A percentile compares a stretch with the other conserved stretches of the same genome.
These are phyloP conservation scores for Agrocybe chaxingu DNA, from an alignment of 768 basidiomycete species.

Conservation along the genomic window DNA sequence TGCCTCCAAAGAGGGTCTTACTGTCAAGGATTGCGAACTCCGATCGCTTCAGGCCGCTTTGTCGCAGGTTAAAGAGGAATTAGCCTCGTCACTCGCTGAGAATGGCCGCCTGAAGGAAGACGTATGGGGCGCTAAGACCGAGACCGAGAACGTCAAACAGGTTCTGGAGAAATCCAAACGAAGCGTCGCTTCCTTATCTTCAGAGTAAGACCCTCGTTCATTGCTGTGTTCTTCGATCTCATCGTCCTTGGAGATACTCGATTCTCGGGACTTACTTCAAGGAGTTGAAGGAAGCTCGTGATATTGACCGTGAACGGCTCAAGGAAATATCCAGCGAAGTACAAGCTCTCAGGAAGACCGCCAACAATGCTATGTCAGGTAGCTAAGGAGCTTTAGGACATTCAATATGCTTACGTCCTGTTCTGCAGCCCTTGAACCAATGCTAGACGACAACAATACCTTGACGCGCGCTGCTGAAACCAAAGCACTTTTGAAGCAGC, in stretches of 20 bases:
- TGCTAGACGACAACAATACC: constrained; percentile 21
- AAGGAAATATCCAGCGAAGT: constrained; percentile 10
- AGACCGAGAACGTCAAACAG: no score
- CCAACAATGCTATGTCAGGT: constrained; percentile 13
- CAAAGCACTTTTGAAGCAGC: constrained; percentile 18
- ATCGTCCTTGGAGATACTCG: constrained; percentile 6
- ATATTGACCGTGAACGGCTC: constrained; percentile 6
- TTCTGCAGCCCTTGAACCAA: constrained; percentile 15
- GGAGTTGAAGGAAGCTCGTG: constrained; percentile 17
- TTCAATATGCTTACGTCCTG: not conserved
- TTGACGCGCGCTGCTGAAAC: constrained; percentile 18
- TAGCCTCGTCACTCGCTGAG: not conserved
- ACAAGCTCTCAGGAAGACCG: constrained; percentile 9
- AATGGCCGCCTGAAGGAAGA: not conserved
- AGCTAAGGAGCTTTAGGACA: not conserved
- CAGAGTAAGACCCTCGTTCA: no score
- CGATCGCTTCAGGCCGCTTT: constrained; percentile 2
- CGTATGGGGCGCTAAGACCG: not conserved
- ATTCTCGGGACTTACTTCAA: constrained; percentile 9
- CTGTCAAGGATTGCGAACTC: constrained; percentile 10
- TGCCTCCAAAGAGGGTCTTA: constrained; percentile 8
- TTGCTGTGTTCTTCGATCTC: not conserved
- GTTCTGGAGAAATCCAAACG: no score
- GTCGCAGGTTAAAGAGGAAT: not conserved
- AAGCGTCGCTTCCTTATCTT: not conserved